Conservation (phyloP, 331 rosid genomes). For the Prunus yedoensis region DNA sequence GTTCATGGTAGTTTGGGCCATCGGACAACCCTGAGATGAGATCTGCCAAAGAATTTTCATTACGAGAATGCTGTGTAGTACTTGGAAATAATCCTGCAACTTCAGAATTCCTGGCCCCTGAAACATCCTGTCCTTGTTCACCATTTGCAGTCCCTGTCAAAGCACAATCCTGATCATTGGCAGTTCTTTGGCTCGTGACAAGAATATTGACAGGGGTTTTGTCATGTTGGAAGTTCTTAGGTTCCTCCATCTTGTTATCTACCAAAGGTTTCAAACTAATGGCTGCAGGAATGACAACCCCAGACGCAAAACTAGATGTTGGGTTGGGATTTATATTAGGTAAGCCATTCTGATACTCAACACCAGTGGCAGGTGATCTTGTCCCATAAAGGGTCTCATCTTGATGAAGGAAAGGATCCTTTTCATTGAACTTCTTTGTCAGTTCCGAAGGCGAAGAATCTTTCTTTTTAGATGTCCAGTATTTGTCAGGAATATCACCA, state of each 20-base stretch:
- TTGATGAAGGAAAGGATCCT: slow-evolving; percentile 28
- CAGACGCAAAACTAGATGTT: slow-evolving; percentile 27
- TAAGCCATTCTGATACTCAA: slow-evolving; percentile 31
- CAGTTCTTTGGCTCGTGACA: slow-evolving; percentile 28
- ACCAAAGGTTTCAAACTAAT: slow-evolving; percentile 14
- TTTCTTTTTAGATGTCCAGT: slow-evolving; percentile 29
- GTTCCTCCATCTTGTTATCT: slow-evolving; percentile 23
- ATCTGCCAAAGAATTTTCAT: slow-evolving; percentile 31
- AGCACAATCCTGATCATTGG: slow-evolving; percentile 29
- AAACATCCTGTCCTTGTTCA: slow-evolving; percentile 32
- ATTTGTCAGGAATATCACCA: slow-evolving; percentile 26
- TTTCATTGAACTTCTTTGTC: slow-evolving; percentile 21
- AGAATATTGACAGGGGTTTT: slow-evolving; percentile 31
- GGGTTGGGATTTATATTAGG: slow-evolving; percentile 31
- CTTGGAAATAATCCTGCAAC: slow-evolving; percentile 32
- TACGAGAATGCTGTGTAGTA: slow-evolving; percentile 26
- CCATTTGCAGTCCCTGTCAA: slow-evolving; percentile 33
- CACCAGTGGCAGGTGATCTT: slow-evolving; percentile 35
- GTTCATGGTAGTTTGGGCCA: slow-evolving; percentile 31
- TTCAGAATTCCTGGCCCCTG: slow-evolving; percentile 31
- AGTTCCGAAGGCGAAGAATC: slow-evolving; percentile 29
- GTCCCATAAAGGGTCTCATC: slow-evolving; percentile 37
- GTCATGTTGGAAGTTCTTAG: slow-evolving; percentile 26
- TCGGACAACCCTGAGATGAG: slow-evolving; percentile 33
- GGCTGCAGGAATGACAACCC: slow-evolving; percentile 29